phyloP scores from a whole-genome alignment of 345 rosid genomes.

The Murraya koenigii region DNA sequence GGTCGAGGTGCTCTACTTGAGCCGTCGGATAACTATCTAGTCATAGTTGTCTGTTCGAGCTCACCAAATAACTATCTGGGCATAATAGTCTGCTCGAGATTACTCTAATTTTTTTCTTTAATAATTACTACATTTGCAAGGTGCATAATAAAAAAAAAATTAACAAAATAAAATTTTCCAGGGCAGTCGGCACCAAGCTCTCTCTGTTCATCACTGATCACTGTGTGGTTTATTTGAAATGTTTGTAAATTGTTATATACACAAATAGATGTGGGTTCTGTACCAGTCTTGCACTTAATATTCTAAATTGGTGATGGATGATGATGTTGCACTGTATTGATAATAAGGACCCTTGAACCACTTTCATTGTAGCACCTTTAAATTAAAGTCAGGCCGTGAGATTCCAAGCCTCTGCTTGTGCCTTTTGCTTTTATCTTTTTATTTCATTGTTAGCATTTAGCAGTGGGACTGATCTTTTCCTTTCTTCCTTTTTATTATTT shows the following conservation, averaged over 20 bases:
- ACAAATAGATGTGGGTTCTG: neutral
- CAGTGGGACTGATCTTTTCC: neutral
- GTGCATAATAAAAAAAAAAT: neutral
- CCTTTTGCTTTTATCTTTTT: conserved; percentile 7
- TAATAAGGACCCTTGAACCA: neutral
- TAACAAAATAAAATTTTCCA: neutral
- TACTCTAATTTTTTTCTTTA: no score
- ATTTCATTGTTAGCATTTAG: neutral
- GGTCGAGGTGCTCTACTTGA: no score
- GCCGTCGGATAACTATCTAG: no score
- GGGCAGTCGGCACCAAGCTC: neutral
- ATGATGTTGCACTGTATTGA: neutral
- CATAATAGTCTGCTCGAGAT: no score
- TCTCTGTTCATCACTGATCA: neutral
- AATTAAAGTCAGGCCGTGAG: neutral
- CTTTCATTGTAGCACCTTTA: neutral
- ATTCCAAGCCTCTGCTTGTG: conserved; percentile 3
- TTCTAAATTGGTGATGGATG: neutral
- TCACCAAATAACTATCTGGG: no score
- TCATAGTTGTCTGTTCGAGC: no score
- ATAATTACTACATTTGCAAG: neutral
- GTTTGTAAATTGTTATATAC: neutral
- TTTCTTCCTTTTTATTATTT: no score
- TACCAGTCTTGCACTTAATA: neutral
- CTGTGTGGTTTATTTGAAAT: neutral